A percentile compares a stretch with the other conserved stretches of the same genome.
Conservation (phyloP, 2,329 filamentous ascomycete genomes). For the Ceratocystis cacaofunesta region DNA sequence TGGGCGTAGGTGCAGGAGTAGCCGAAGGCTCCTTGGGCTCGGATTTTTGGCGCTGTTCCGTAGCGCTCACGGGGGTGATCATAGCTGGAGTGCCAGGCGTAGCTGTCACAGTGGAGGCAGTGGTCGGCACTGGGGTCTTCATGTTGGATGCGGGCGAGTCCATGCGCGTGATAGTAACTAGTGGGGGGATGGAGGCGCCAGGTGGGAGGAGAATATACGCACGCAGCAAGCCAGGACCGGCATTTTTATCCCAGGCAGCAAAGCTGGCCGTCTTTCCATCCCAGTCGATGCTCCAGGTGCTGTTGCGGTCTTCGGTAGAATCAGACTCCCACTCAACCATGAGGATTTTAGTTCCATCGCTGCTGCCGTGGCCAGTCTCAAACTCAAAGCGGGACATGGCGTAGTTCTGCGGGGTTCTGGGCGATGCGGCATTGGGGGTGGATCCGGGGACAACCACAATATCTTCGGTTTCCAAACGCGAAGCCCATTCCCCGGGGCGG, state of each 20-base stretch:
- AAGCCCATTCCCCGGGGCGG: slow-evolving; percentile 6
- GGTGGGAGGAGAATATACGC: slow-evolving; percentile 73
- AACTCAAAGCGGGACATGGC: slow-evolving; percentile 61
- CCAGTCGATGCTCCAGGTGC: slow-evolving; percentile 64
- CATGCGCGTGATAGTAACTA: slow-evolving; percentile 47
- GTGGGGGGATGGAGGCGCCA: slow-evolving; percentile 53
- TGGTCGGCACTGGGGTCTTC: slow-evolving; percentile 14
- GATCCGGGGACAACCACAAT: slow-evolving; percentile 9
- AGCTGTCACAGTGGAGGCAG: slow-evolving; percentile 7
- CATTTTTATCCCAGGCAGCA: slow-evolving; percentile 31
- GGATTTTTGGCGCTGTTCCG: slow-evolving; percentile 21
- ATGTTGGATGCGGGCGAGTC: slow-evolving; percentile 16
- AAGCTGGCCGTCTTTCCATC: slow-evolving; percentile 52
- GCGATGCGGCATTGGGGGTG: slow-evolving; percentile 1
- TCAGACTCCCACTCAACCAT: slow-evolving; percentile 74
- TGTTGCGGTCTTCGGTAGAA: slow-evolving; percentile 12
- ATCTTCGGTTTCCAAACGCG: slow-evolving; percentile 12
- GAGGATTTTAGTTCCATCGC: slow-evolving; percentile 77
- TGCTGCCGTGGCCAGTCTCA: slow-evolving; percentile 51
- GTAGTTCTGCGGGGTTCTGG: slow-evolving; percentile 14
- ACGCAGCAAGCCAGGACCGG: slow-evolving; percentile 35
- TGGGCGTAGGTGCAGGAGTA: background rate
- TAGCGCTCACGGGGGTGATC: slow-evolving; percentile 14
- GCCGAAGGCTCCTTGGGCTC: background rate
- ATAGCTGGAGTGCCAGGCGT: slow-evolving; percentile 7